Conservation (phyloP, 2,329 filamentous ascomycete genomes). For the Alternaria arbusti region DNA sequence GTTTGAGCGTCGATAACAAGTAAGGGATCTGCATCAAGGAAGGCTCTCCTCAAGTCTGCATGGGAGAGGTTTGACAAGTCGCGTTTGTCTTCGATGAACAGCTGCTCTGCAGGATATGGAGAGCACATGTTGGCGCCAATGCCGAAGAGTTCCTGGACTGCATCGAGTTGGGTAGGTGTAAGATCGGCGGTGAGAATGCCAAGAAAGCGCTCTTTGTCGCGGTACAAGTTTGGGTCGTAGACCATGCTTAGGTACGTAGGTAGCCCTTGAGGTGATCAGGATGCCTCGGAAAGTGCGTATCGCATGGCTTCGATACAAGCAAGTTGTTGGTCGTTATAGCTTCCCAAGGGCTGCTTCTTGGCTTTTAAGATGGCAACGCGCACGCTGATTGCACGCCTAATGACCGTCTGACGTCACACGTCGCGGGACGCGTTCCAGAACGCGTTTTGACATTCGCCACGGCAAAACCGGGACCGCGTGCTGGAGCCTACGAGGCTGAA, state of each 20-base stretch:
- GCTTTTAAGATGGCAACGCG: too few species aligned
- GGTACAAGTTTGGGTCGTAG: neutral
- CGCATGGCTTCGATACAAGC: too few species aligned
- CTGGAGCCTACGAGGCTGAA: too few species aligned
- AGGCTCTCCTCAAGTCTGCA: neutral
- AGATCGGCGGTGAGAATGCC: slow-evolving; percentile 8
- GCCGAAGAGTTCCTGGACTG: slow-evolving; percentile 11
- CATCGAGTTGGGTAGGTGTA: slow-evolving; percentile 9
- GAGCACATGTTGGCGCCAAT: neutral
- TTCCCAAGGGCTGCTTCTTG: too few species aligned
- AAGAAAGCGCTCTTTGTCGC: slow-evolving; percentile 1
- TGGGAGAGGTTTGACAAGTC: neutral
- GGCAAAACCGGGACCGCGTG: too few species aligned
- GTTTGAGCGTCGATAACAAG: neutral
- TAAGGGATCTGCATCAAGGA: neutral
- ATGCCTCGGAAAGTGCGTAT: too few species aligned
- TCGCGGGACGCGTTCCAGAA: too few species aligned
- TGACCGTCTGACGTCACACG: too few species aligned
- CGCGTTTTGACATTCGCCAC: too few species aligned
- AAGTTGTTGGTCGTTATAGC: too few species aligned
- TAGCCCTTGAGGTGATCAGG: too few species aligned
- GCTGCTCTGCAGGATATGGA: neutral
- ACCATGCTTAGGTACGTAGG: neutral
- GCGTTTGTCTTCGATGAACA: neutral
- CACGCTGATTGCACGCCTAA: too few species aligned